Evolutionary conservation across 2,329 filamentous ascomycete species (phyloP).

Genomic region (Rhynchosporium graminicola): DNA sequence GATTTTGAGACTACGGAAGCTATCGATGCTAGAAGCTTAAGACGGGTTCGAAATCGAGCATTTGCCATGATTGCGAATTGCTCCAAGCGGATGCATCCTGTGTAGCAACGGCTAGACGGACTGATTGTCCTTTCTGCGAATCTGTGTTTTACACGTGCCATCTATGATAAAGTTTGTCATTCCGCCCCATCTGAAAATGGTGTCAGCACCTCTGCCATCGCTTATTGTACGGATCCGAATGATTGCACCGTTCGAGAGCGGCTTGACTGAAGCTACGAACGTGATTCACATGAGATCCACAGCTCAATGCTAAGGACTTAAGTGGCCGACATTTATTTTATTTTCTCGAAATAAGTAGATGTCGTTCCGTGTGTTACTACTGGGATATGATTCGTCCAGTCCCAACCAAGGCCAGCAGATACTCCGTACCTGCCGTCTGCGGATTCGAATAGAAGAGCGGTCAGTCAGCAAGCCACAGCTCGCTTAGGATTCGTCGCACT

Average conservation of each 20-base stretch:
- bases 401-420: constrained; percentile 9
- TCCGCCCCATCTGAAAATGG: too few species aligned
- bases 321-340: constrained; percentile 3
- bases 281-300: not conserved
- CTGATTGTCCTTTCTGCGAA: constrained; percentile 1
- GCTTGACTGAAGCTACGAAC: constrained; percentile 5
- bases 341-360: not conserved
- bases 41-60: too few species aligned
- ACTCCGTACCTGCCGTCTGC: constrained; percentile 9
- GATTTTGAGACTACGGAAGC: not conserved
- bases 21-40: not conserved
- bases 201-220: not conserved
- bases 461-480: constrained; percentile 14
- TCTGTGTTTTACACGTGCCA: not conserved
- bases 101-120: not conserved
- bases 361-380: constrained; percentile 7
- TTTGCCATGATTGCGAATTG: constrained; percentile 3
- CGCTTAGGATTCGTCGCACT: not conserved
- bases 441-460: constrained; percentile 14
- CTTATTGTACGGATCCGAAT: not conserved
- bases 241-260: not conserved
- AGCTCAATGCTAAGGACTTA: not conserved
- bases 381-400: not conserved
- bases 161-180: not conserved
- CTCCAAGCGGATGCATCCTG: not conserved